Conservation (phyloP, 305 asterid genomes). For the Solanum hybrid region DNA sequence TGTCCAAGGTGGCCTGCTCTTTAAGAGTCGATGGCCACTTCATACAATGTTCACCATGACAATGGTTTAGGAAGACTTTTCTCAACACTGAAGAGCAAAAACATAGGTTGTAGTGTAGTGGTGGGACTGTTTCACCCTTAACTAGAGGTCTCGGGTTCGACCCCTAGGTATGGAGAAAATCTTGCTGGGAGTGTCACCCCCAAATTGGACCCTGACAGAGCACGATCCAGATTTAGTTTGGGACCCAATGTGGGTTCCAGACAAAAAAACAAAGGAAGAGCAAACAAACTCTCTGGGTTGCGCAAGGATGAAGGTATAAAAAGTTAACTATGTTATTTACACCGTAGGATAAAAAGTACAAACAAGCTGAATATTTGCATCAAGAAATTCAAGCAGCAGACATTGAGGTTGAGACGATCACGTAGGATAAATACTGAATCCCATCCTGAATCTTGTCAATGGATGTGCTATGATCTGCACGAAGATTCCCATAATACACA, state of each 20-base stretch:
- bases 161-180: background rate
- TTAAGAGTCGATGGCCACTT: background rate
- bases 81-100: background rate
- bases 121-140: background rate
- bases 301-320: background rate
- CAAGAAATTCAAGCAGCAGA: slow-evolving; percentile 34
- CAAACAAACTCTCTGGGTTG: background rate
- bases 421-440: slow-evolving; percentile 45
- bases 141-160: background rate
- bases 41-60: background rate
- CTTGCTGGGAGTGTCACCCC: background rate
- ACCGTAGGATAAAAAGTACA: background rate
- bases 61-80: background rate
- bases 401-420: slow-evolving; percentile 55
- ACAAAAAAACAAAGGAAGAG: background rate
- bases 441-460: slow-evolving; percentile 76
- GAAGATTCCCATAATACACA: slow-evolving; percentile 44
- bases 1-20: background rate
- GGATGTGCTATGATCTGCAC: slow-evolving; percentile 50
- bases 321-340: background rate
- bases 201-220: background rate
- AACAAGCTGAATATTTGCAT: background rate
- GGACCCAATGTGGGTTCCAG: background rate
- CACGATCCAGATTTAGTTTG: background rate
- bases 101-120: background rate